Conservation (phyloP, 805 yeast species). For the Millerozyma miso region DNA sequence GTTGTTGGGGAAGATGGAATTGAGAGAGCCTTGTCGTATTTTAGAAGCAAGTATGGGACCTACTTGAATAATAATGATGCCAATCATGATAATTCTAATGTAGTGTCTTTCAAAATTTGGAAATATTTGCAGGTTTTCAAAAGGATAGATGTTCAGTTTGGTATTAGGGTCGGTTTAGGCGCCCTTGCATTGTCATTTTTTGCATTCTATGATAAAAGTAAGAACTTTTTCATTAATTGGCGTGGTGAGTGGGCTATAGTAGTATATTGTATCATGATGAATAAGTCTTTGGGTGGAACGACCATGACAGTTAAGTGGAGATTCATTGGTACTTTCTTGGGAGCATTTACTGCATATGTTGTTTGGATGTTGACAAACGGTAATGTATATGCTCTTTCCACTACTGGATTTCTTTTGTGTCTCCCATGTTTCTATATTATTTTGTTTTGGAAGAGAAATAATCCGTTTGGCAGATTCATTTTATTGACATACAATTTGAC, state of each 20-base stretch:
- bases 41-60: constrained; percentile 22
- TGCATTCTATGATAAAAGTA: constrained; percentile 59
- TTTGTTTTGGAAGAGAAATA: constrained; percentile 58
- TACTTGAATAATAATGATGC: neutral
- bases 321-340: constrained; percentile 69
- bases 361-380: constrained; percentile 60
- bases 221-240: constrained; percentile 56
- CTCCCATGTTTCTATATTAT: constrained; percentile 55
- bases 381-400: constrained; percentile 47
- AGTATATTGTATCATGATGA: constrained; percentile 81
- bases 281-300: constrained; percentile 80
- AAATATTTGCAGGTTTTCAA: constrained; percentile 46
- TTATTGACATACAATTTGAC: constrained; percentile 75
- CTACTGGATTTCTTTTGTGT: constrained; percentile 44
- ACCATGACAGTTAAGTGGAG: constrained; percentile 73
- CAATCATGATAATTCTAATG: neutral
- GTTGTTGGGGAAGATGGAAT: constrained; percentile 9
- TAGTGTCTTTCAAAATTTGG: constrained; percentile 40
- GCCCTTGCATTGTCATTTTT: constrained; percentile 61
- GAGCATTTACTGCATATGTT: constrained; percentile 57
- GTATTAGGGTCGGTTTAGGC: constrained; percentile 75
- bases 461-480: constrained; percentile 66
- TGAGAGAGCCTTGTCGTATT: constrained; percentile 30
- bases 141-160: constrained; percentile 70
- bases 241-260: constrained; percentile 82